Evolutionary conservation across 202 grass and related monocot species (phyloP).

Genomic region (Digitaria exilis): DNA sequence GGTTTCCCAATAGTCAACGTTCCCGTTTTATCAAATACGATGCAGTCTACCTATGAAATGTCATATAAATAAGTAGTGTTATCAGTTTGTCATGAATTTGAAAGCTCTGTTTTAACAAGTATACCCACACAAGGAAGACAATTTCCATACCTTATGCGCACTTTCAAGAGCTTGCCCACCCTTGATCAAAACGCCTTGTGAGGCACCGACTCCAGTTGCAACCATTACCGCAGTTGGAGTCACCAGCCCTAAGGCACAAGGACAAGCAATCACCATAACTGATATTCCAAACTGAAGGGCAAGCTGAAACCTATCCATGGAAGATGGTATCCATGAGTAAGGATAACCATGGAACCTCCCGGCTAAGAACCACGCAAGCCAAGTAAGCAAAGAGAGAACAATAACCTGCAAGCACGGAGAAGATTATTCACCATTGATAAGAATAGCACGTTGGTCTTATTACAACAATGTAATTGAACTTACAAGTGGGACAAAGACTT

Average conservation of each 20-base stretch:
- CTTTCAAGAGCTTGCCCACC: constrained; percentile 94
- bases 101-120: background rate
- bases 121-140: background rate
- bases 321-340: constrained; percentile 84
- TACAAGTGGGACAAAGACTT: constrained; percentile 85
- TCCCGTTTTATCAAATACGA: constrained; percentile 94
- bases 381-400: constrained; percentile 68
- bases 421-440: constrained; percentile 28
- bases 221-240: constrained; percentile 99
- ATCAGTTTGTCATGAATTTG: background rate
- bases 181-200: constrained; percentile 92
- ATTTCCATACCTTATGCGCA: constrained; percentile 74
- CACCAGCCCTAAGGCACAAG: constrained; percentile 86
- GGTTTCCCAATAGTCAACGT: constrained; percentile 85
- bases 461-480: constrained; percentile 34
- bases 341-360: constrained; percentile 76
- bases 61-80: background rate
- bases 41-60: constrained; percentile 71
- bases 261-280: constrained; percentile 97
- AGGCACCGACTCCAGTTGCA: constrained; percentile 94
- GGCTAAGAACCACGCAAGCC: constrained; percentile 92
- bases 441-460: background rate
- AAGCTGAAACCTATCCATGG: constrained; percentile 95
- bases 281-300: constrained; percentile 99
- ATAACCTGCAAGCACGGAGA: constrained; percentile 67